Evolutionary conservation across 371 early-diverging fungal species (phyloP).

Genomic region (Apophysomyces elegans): DNA sequence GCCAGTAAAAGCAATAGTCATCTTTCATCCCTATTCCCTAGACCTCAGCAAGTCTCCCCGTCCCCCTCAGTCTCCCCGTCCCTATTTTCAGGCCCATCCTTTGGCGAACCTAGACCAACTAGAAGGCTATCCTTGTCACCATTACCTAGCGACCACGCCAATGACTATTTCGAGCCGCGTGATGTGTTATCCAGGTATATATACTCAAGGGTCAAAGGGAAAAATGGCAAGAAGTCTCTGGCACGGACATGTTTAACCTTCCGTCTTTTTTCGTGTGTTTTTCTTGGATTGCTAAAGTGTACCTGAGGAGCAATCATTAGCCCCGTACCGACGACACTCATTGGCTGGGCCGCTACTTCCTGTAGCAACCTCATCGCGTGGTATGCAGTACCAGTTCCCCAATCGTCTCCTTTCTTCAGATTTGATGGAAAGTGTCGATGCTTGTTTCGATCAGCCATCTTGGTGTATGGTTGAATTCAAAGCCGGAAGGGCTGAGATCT

Average conservation of each 20-base stretch:
- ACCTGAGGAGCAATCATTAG: slow-evolving; percentile 26
- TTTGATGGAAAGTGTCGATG: slow-evolving; percentile 12
- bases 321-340: slow-evolving; percentile 32
- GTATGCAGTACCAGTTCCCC: slow-evolving; percentile 20
- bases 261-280: no score
- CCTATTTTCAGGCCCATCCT: slow-evolving; percentile 18
- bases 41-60: slow-evolving; percentile 9
- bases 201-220: not conserved
- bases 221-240: not conserved
- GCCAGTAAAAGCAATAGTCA: not conserved
- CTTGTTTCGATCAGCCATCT: slow-evolving; percentile 13
- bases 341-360: slow-evolving; percentile 28
- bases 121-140: slow-evolving; percentile 30
- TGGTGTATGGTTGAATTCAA: slow-evolving; percentile 78
- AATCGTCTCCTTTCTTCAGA: slow-evolving; percentile 22
- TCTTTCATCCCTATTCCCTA: slow-evolving; percentile 6
- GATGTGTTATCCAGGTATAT: slow-evolving; percentile 31
- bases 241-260: no score
- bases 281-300: slow-evolving; percentile 11
- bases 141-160: slow-evolving; percentile 13
- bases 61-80: slow-evolving; percentile 20
- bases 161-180: slow-evolving; percentile 21
- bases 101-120: slow-evolving; percentile 11
- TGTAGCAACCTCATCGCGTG: slow-evolving; percentile 18
- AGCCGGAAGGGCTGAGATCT: slow-evolving; percentile 79